A percentile compares a stretch with the other conserved stretches of the same genome.
Evolutionary conservation across 164 flowering plant species (phyloP).

Genomic region (Aristolochia fimbriata): DNA sequence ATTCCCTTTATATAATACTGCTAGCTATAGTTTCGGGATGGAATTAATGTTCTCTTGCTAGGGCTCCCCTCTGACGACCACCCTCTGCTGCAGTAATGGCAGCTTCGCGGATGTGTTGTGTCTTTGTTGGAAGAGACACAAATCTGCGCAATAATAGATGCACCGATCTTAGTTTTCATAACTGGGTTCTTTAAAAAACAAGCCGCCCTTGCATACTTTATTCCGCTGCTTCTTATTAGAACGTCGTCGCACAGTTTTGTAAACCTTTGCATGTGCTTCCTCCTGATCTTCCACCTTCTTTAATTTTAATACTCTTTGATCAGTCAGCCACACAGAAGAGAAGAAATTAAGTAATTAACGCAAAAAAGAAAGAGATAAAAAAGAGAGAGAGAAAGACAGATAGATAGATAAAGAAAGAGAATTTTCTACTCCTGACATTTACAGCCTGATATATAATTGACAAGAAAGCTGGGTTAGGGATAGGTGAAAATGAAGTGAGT

Average conservation of each 20-base stretch:
- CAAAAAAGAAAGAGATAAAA: too few relatives aligned
- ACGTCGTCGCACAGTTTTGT: background rate
- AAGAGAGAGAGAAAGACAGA: too few relatives aligned
- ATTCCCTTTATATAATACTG: too few relatives aligned
- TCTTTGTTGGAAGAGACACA: conserved; percentile 6
- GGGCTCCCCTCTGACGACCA: background rate
- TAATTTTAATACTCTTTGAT: background rate
- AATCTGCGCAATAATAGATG: background rate
- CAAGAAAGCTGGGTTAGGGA: background rate
- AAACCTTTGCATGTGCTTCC: conserved; percentile 2
- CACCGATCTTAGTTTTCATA: background rate
- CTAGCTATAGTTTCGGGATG: background rate
- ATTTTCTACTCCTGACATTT: background rate
- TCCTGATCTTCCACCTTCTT: background rate
- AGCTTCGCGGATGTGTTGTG: background rate
- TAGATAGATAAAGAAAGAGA: background rate
- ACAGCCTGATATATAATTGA: background rate
- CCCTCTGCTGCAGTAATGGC: conserved; percentile 2
- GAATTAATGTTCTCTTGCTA: conserved; percentile 4
- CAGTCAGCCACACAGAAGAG: too few relatives aligned
- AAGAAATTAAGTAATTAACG: too few relatives aligned
- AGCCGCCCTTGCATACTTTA: background rate
- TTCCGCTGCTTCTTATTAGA: background rate
- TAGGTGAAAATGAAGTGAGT: too few relatives aligned
- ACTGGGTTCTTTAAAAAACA: background rate